Evolutionary conservation across 1,284 basidiomycete species (phyloP).

Genomic region (Lentinula novae-zelandiae): DNA sequence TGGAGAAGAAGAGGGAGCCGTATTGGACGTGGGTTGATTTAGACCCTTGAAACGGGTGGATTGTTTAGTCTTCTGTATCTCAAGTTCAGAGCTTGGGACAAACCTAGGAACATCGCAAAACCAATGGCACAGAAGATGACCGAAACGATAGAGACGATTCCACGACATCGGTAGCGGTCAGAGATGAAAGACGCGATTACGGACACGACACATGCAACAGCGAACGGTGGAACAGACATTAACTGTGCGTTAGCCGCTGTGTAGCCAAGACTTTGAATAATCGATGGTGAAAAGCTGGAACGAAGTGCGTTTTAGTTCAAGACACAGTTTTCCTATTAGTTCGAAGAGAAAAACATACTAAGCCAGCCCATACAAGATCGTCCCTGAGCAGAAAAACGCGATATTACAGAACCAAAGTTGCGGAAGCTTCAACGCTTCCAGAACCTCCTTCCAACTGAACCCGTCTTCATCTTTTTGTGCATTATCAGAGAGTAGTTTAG

Average conservation of each 20-base stretch:
- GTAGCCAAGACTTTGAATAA: constrained; percentile 10
- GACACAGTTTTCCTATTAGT: not conserved
- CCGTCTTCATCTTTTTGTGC: constrained; percentile 29
- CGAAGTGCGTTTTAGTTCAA: not conserved
- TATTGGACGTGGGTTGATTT: constrained; percentile 37
- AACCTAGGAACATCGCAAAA: constrained; percentile 19
- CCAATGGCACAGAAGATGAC: constrained; percentile 22
- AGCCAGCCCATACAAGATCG: constrained; percentile 12
- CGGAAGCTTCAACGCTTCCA: constrained; percentile 32
- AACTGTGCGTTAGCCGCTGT: constrained; percentile 12
- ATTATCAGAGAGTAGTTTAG: constrained; percentile 18
- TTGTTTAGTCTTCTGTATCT: constrained; percentile 5
- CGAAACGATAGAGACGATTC: constrained; percentile 20
- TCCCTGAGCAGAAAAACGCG: constrained; percentile 25
- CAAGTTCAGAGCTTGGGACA: not conserved
- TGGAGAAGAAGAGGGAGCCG: constrained; percentile 47
- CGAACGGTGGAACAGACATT: constrained; percentile 15
- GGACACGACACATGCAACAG: constrained; percentile 19
- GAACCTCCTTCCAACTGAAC: constrained; percentile 34
- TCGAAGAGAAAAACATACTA: constrained; percentile 6
- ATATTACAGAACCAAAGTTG: constrained; percentile 27
- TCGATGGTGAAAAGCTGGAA: constrained; percentile 13
- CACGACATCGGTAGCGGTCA: constrained; percentile 27
- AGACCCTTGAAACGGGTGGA: constrained; percentile 22
- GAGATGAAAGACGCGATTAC: constrained; percentile 25